A percentile compares a stretch with the other conserved stretches of the same genome.
These are phyloP conservation scores for Haematococcus sp. DNA, from an alignment of 139 green algal genomes.

Conservation along the genomic window DNA sequence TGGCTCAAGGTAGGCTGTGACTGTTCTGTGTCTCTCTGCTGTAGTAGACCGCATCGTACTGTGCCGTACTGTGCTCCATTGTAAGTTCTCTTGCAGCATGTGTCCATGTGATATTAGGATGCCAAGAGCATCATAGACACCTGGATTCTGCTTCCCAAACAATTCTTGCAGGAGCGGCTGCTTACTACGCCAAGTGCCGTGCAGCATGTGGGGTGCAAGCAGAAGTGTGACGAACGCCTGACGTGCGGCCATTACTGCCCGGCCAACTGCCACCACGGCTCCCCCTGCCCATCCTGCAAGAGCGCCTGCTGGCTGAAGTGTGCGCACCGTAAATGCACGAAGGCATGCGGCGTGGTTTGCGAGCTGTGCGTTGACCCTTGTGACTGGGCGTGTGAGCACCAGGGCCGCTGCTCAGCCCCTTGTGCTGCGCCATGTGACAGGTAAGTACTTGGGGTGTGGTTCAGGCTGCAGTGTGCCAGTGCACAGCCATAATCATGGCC, in stretches of 20 bases:
- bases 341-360: conserved; percentile 45
- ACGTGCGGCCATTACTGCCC: conserved; percentile 34
- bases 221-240: too few species aligned
- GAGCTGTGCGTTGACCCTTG: conserved; percentile 34
- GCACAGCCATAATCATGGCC: too few species aligned
- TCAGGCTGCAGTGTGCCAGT: too few species aligned
- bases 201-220: conserved; percentile 5
- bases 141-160: background rate
- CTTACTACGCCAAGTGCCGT: background rate
- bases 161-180: background rate
- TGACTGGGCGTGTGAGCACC: too few species aligned
- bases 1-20: background rate
- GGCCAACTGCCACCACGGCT: conserved; percentile 16
- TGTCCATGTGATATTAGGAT: background rate
- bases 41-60: background rate
- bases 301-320: conserved; percentile 33
- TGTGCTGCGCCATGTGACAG: too few species aligned
- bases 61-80: background rate
- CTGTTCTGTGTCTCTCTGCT: background rate
- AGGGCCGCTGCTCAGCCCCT: too few species aligned
- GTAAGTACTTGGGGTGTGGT: too few species aligned
- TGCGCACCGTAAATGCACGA: conserved; percentile 30
- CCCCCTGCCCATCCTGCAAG: conserved; percentile 27
- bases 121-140: background rate
- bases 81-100: background rate